These are phyloP conservation scores for Arachnopeziza araneosa DNA, from an alignment of 2,329 filamentous ascomycete genomes.

Conservation along the genomic window DNA sequence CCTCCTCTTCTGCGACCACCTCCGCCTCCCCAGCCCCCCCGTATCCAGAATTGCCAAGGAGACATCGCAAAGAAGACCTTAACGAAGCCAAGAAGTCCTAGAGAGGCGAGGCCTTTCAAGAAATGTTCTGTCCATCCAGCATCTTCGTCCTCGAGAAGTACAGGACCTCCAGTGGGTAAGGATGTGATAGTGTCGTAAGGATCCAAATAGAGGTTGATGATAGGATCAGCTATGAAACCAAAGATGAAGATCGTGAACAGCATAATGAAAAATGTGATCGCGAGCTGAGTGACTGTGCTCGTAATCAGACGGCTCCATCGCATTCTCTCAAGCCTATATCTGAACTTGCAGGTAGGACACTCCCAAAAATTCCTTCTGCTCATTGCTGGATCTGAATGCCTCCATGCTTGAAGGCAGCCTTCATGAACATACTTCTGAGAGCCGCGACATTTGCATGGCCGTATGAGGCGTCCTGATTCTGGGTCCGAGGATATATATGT, in stretches of 20 bases:
- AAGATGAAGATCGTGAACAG: conserved; percentile 70
- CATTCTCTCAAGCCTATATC: conserved; percentile 73
- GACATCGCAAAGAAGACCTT: conserved; percentile 72
- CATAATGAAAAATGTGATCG: conserved; percentile 68
- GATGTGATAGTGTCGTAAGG: conserved; percentile 57
- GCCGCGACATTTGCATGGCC: conserved; percentile 90
- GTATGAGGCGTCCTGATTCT: conserved; percentile 70
- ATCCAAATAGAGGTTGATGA: conserved; percentile 83
- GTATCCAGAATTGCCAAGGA: conserved; percentile 71
- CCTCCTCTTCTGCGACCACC: conserved; percentile 49
- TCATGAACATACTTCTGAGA: conserved; percentile 93
- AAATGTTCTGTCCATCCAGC: conserved; percentile 77
- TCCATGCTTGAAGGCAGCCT: conserved; percentile 79
- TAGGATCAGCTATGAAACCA: conserved; percentile 88
- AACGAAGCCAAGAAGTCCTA: conserved; percentile 79
- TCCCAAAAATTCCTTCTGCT: conserved; percentile 70
- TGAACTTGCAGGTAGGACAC: conserved; percentile 82
- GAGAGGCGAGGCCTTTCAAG: conserved; percentile 80
- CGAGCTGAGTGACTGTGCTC: conserved; percentile 60
- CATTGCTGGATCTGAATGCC: conserved; percentile 61
- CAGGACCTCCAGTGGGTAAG: conserved; percentile 36
- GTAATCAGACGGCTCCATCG: conserved; percentile 66
- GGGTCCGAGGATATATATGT: conserved; percentile 71
- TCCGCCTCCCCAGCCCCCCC: conserved; percentile 52
- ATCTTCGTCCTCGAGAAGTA: conserved; percentile 41